Evolutionary conservation across 306 rosid species (phyloP).

Genomic region (Inga oerstediana): DNA sequence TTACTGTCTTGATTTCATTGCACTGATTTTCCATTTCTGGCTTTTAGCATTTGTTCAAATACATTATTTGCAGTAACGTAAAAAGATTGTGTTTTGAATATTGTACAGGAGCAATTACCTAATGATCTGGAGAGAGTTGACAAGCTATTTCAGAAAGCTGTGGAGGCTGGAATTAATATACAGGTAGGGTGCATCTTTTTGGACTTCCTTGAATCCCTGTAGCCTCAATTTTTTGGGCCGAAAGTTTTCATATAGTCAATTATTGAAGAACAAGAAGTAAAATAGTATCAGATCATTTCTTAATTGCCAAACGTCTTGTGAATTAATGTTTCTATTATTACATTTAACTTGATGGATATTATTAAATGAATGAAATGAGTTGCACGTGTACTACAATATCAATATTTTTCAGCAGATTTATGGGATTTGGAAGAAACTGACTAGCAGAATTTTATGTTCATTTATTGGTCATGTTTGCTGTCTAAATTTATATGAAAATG

Average conservation of each 20-base stretch:
- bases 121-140: conserved; percentile 81
- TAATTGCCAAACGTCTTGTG: not conserved
- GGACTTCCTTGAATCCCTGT: conserved; percentile 22
- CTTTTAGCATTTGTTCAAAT: conserved; percentile 18
- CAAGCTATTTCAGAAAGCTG: conserved; percentile 71
- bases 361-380: conserved; percentile 16
- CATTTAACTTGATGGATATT: conserved; percentile 19
- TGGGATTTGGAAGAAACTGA: conserved; percentile 34
- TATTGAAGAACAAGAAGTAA: conserved; percentile 29
- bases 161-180: conserved; percentile 76
- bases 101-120: conserved; percentile 82
- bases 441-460: conserved; percentile 7
- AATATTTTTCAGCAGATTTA: conserved; percentile 25
- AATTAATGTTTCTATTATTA: conserved; percentile 12
- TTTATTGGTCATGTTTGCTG: conserved; percentile 19
- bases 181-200: conserved; percentile 56
- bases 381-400: conserved; percentile 15
- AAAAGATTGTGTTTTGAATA: conserved; percentile 33
- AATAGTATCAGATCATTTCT: conserved; percentile 12
- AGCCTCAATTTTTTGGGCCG: conserved; percentile 9
- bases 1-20: not conserved
- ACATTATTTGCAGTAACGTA: conserved; percentile 24
- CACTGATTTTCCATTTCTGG: not conserved
- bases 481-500: not conserved
- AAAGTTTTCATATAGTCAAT: conserved; percentile 12